Evolutionary conservation across 768 basidiomycete species (phyloP), one percentile per base, ranked within the genome.

Genomic region (Mycena olivaceomarginata): DNA sequence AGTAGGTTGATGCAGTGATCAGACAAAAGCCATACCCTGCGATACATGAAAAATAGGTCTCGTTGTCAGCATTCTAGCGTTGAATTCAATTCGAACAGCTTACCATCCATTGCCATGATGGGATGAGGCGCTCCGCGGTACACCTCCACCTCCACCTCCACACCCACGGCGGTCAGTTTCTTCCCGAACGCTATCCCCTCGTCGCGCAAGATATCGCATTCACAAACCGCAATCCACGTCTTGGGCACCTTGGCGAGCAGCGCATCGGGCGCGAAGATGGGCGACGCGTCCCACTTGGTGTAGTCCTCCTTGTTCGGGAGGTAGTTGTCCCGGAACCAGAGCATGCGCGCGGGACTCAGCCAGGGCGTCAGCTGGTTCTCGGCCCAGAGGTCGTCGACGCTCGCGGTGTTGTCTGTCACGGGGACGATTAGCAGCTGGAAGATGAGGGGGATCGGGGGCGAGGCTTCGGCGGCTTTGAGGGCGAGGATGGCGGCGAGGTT

Each of bases 71-170:
- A 53, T n/a, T 70, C 31, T 31, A 31, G 31, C 13, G 31, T 4
- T 31, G 70, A 10, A 13, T 13, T 16, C 62, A 12, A 40, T 2
- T 68, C 46, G 59, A 63, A 75, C 25, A 46, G 66, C 92, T 76
- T 76, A 93, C 92, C 93, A 74, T 94, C 94, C 93, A 95, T 94
- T 8, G 91, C 92, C 90, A 95, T 91, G 57, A 94, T 91, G 1
- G 91, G 93, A 85, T 95, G 94, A 40, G 94, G 94, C 5, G 91
- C 93, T 13, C 89, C 90, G 79, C 90, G 87, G 82, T 95, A 95
- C 25, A 92, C 82, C 80, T 88, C 88, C 0, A 89, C 84, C 60
- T 93, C 89, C 12, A 90, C 91, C 25, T 88, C 83, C 15, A 93
- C 89, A 0, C 93, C 94, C 10, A 86, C 86, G 25, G 84, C 80